Conservation (phyloP, 148 eudicot genomes). For the Arctostaphylos glauca region DNA sequence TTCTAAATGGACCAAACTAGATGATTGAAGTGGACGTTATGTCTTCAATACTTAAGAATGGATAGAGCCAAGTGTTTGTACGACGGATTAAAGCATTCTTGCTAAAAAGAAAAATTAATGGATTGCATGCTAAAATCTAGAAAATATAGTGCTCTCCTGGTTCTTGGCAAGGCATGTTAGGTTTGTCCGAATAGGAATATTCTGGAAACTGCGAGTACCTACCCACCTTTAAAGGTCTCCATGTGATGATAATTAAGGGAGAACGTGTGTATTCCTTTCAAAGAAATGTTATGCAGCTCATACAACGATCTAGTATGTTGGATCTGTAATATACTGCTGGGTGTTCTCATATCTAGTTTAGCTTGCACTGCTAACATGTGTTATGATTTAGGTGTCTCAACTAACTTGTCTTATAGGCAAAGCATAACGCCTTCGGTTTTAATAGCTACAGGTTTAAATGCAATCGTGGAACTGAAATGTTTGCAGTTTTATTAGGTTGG, state of each 20-base stretch:
- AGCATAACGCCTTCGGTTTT: background rate
- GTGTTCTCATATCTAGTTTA: background rate
- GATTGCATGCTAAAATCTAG: background rate
- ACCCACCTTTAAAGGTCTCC: background rate
- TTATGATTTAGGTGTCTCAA: background rate
- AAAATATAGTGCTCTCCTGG: background rate
- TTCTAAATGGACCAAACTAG: background rate
- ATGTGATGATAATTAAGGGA: background rate
- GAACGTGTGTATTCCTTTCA: background rate
- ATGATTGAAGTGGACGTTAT: background rate
- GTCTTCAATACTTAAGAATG: background rate
- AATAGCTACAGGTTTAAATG: background rate
- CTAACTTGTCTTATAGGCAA: background rate
- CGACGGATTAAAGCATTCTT: background rate
- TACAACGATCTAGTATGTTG: background rate
- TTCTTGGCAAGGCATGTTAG: background rate
- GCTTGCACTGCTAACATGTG: background rate
- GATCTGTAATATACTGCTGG: background rate
- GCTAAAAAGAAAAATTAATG: background rate
- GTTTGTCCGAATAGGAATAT: background rate
- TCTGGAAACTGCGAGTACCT: background rate
- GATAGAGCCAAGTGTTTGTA: background rate
- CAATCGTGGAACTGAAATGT: background rate
- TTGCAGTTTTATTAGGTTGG: conserved; percentile 54
- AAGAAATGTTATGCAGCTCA: background rate